These are phyloP conservation scores for Solanum pimpinellifolium DNA, from an alignment of 257 asterid species.

Conservation along the genomic window DNA sequence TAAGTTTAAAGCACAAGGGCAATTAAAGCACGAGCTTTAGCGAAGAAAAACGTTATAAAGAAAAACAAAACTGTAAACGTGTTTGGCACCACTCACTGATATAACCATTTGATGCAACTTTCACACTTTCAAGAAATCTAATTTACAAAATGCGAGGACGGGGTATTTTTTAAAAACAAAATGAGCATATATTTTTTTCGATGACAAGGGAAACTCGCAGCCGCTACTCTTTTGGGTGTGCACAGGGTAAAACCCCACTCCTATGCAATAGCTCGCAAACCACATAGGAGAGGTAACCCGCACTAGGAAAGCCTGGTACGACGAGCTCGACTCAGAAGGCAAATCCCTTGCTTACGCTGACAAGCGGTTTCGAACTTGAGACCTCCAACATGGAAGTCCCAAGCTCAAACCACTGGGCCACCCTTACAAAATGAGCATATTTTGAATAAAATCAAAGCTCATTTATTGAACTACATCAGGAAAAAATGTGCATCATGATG, in stretches of 20 bases:
- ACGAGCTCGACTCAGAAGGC: too few species aligned
- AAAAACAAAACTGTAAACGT: neutral
- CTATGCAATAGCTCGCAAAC: too few species aligned
- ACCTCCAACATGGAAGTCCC: too few species aligned
- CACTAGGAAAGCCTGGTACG: too few species aligned
- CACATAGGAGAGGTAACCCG: too few species aligned
- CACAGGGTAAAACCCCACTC: too few species aligned
- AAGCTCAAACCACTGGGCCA: too few species aligned
- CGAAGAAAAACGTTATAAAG: neutral
- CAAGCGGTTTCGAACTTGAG: too few species aligned
- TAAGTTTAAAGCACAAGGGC: neutral
- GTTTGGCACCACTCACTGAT: neutral
- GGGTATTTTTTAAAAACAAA: neutral
- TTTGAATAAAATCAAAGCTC: neutral
- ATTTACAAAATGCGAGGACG: neutral
- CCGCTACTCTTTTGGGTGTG: too few species aligned
- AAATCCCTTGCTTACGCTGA: too few species aligned
- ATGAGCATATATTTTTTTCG: neutral
- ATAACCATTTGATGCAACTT: neutral
- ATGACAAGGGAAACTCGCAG: too few species aligned
- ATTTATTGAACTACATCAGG: neutral
- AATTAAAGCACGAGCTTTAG: neutral
- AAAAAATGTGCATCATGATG: neutral
- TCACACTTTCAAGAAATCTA: neutral
- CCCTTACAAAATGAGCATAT: neutral